phyloP scores from a whole-genome alignment of 1,139 yeast genomes.

The Geotrichum europaeum region DNA sequence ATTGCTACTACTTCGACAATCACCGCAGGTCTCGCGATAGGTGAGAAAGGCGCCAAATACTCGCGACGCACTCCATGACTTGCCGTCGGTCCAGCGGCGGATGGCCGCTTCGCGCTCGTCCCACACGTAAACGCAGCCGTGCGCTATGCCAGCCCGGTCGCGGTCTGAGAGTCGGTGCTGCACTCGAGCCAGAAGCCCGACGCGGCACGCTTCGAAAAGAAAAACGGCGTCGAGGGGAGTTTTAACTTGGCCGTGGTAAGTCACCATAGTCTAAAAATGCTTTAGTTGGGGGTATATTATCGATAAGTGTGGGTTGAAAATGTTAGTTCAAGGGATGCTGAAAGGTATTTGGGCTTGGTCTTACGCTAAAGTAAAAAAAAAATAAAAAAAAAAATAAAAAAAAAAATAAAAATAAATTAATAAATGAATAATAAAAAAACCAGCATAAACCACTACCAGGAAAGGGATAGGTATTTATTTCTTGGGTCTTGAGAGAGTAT shows the following conservation, averaged over 20 bases:
- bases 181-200: constrained; percentile 51
- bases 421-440: not conserved
- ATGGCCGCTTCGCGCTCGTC: constrained; percentile 65
- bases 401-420: not conserved
- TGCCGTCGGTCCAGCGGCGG: constrained; percentile 74
- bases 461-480: not conserved
- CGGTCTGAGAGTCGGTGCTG: constrained; percentile 53
- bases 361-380: not conserved
- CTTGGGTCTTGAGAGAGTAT: not conserved
- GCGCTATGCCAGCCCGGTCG: constrained; percentile 48
- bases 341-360: not conserved
- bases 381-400: not conserved
- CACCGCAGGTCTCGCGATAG: constrained; percentile 44
- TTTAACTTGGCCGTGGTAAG: constrained; percentile 55
- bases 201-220: constrained; percentile 57
- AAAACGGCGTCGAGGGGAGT: constrained; percentile 58
- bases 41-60: constrained; percentile 61
- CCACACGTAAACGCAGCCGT: constrained; percentile 67
- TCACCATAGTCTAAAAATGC: constrained; percentile 39
- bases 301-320: not conserved
- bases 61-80: constrained; percentile 63
- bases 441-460: not conserved
- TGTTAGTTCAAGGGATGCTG: no score
- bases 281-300: not conserved
- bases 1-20: not conserved